A percentile compares a stretch with the other conserved stretches of the same genome.
phyloP scores from a whole-genome alignment of 2,329 filamentous ascomycete species.

The Rosellinia necatrix region DNA sequence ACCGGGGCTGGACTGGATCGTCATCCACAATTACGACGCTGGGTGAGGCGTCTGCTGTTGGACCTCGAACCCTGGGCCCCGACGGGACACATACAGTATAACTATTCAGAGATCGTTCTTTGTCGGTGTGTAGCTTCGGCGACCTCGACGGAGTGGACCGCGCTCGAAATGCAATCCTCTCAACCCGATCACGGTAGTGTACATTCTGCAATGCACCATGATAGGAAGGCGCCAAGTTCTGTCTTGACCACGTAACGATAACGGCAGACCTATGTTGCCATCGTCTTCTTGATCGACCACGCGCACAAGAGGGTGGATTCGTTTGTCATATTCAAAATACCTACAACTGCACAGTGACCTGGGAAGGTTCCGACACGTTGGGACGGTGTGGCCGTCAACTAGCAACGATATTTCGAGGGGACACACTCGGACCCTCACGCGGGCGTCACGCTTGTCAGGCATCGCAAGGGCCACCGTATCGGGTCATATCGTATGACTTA shows the following conservation, averaged over 20 bases:
- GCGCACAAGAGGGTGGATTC: not conserved
- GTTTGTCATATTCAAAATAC: not conserved
- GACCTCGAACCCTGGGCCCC: too few species aligned
- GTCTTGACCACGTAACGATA: not conserved
- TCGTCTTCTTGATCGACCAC: not conserved
- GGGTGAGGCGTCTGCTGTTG: not conserved
- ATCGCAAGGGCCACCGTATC: slow-evolving; percentile 16
- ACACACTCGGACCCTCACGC: not conserved
- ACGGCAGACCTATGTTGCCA: not conserved
- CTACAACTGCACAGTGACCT: slow-evolving; percentile 10
- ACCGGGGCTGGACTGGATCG: too few species aligned
- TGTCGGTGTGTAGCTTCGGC: not conserved
- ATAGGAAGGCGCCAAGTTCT: slow-evolving; percentile 21
- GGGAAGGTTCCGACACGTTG: slow-evolving; percentile 12
- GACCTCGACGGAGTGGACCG: not conserved
- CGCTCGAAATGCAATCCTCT: too few species aligned
- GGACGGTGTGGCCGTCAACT: slow-evolving; percentile 2
- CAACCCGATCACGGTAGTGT: not conserved
- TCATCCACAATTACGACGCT: too few species aligned
- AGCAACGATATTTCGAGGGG: not conserved
- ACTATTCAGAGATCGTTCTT: too few species aligned
- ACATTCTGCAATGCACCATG: slow-evolving; percentile 14
- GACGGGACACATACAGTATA: too few species aligned
- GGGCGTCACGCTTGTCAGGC: not conserved
- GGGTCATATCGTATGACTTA: slow-evolving; percentile 22